phyloP scores from a whole-genome alignment of 202 grass and related monocot species.

The Carex arenaria region DNA sequence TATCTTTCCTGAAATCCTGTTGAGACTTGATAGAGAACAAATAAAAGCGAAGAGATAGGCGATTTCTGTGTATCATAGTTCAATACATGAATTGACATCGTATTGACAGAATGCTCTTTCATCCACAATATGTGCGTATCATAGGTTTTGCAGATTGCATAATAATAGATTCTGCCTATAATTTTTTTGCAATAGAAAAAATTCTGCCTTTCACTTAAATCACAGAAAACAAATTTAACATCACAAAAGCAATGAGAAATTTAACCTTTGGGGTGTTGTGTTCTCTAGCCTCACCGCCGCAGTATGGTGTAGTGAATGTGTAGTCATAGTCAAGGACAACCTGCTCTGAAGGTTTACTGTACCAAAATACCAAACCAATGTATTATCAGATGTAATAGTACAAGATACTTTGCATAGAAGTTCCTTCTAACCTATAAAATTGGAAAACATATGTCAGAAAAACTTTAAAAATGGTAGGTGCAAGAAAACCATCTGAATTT shows the following conservation, averaged over 20 bases:
- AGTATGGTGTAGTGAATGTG: constrained; percentile 87
- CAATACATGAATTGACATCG: neutral
- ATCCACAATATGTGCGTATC: neutral
- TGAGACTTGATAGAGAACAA: neutral
- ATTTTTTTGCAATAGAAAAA: constrained; percentile 2
- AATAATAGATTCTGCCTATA: neutral
- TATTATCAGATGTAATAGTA: neutral
- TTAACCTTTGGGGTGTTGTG: constrained; percentile 42
- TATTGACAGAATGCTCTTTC: neutral
- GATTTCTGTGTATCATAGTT: neutral
- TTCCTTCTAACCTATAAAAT: constrained; percentile 12
- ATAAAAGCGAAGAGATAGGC: neutral
- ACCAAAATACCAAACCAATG: constrained; percentile 30
- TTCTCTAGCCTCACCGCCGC: constrained; percentile 53
- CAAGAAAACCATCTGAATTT: constrained; percentile 79
- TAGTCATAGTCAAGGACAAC: constrained; percentile 97
- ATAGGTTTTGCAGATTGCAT: neutral
- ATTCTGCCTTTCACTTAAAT: constrained; percentile 1
- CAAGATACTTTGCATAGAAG: neutral
- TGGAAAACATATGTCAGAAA: neutral
- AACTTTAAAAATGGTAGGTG: neutral
- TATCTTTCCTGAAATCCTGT: neutral
- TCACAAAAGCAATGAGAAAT: neutral
- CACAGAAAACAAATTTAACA: neutral
- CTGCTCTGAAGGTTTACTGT: constrained; percentile 79